phyloP scores from a whole-genome alignment of 352 stramenopile genomes.

The Globisporangium viniferum region DNA sequence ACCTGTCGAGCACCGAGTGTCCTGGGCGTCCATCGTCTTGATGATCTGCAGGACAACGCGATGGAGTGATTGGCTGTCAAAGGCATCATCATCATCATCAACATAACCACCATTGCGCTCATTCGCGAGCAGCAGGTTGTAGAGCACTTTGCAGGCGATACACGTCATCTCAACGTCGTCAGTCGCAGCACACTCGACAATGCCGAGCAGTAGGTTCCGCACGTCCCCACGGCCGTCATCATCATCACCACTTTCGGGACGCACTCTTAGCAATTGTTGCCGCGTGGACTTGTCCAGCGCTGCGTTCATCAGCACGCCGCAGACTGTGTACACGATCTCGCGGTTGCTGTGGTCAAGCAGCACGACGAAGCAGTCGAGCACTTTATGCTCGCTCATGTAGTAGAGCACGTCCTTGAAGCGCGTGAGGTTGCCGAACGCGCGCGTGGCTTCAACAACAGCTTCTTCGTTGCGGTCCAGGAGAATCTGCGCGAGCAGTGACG shows the following conservation, averaged over 20 bases:
- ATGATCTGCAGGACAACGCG: constrained; percentile 31
- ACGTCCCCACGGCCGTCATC: constrained; percentile 33
- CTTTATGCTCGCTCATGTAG: constrained; percentile 48
- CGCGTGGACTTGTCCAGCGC: constrained; percentile 50
- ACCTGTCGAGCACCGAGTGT: background rate
- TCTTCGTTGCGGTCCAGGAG: constrained; percentile 77
- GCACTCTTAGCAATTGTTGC: constrained; percentile 27
- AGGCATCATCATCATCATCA: background rate
- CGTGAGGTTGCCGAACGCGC: constrained; percentile 85
- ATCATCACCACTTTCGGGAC: constrained; percentile 13
- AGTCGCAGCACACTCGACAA: constrained; percentile 53
- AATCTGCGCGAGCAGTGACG: constrained; percentile 38
- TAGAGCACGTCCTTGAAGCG: constrained; percentile 66
- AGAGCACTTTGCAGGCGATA: constrained; percentile 80
- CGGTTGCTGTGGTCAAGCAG: constrained; percentile 75
- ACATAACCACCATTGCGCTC: background rate
- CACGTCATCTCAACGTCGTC: constrained; percentile 73
- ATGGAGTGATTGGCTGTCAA: constrained; percentile 20
- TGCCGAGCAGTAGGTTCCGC: constrained; percentile 34
- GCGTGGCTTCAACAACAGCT: constrained; percentile 74
- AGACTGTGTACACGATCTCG: constrained; percentile 78
- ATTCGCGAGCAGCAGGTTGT: constrained; percentile 67
- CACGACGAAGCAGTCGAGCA: constrained; percentile 67
- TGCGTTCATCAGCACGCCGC: constrained; percentile 84
- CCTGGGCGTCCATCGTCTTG: constrained; percentile 16